Evolutionary conservation across 1,284 basidiomycete genomes (phyloP), one percentile per base, ranked within the genome.

Genomic region (Mycosarcoma maydis): DNA sequence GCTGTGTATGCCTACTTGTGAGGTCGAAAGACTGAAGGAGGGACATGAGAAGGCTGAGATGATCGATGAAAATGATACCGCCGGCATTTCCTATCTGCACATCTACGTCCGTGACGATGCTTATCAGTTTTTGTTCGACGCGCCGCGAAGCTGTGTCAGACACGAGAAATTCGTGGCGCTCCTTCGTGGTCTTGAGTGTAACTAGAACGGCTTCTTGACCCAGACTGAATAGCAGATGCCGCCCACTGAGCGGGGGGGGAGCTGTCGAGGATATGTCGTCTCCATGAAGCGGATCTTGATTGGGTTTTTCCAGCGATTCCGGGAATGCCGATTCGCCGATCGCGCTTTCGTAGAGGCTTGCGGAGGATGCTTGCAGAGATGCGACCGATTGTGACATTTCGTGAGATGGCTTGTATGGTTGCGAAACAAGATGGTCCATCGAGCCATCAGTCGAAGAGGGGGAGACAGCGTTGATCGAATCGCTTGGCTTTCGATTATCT

Each of bases 281-380:
- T 27, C 20, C 2, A 11, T 6, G n/a, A 39, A 13, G 6, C 10
- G 34, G n/a, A 11, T 13, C 11, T 7, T 17, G 10, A 29, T 19
- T 22, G 3, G 11, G n/a, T 13, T 20, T 34, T 16, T 59, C 32
- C 8, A 30, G 20, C n/a, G 38, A 38, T 14, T 39, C 36, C 3
- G 45, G 36, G 14, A 34, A 33, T 16, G 45, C 33, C 2, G 59
- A 53, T 6, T 33, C 50, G 4, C 56, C 53, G 13, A 70, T 54
- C 3, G 72, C 65, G 30, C 65, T 68, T 24, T 54, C 53, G 45
- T 69, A 71, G 1, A 76, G 48, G 22, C 68, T 75, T 17, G 64
- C 57, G 5, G 57, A 47, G 2, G 61, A 70, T 30, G 66, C 53
- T 29, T 48, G 47, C 16, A 71, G 34, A 9, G 53, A 55, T 3